Evolutionary conservation across 2,329 filamentous ascomycete species (phyloP).

Genomic region (Sclerotinia trifoliorum): DNA sequence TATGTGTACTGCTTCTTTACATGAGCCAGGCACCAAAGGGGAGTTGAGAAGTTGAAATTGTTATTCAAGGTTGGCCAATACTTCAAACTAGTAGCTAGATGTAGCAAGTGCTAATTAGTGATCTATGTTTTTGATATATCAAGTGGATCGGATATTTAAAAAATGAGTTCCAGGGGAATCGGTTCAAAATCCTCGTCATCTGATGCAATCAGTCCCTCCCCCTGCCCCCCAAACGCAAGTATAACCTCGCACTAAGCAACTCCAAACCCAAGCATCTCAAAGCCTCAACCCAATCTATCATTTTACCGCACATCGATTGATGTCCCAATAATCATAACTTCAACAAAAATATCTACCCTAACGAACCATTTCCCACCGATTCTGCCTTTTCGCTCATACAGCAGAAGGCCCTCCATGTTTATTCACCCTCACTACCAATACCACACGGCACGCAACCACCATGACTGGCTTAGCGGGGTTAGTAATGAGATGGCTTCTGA

Average conservation of each 20-base stretch:
- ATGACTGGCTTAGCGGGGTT: not conserved
- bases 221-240: too few relatives aligned
- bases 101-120: not conserved
- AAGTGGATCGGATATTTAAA: too few relatives aligned
- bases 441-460: not conserved
- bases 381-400: not conserved
- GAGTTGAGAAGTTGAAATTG: not conserved
- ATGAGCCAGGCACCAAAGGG: not conserved
- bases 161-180: too few relatives aligned
- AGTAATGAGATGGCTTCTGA: not conserved
- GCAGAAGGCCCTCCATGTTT: not conserved
- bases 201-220: too few relatives aligned
- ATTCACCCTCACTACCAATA: not conserved
- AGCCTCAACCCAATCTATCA: not conserved
- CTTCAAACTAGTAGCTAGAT: not conserved
- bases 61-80: not conserved
- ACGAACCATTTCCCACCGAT: not conserved
- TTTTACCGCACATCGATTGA: not conserved
- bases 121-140: too few relatives aligned
- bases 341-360: not conserved
- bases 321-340: not conserved
- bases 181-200: too few relatives aligned
- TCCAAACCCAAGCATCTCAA: too few relatives aligned
- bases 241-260: too few relatives aligned
- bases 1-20: not conserved